phyloP scores from a whole-genome alignment of 2,329 filamentous ascomycete genomes.

The Metarhizium brunneum region DNA sequence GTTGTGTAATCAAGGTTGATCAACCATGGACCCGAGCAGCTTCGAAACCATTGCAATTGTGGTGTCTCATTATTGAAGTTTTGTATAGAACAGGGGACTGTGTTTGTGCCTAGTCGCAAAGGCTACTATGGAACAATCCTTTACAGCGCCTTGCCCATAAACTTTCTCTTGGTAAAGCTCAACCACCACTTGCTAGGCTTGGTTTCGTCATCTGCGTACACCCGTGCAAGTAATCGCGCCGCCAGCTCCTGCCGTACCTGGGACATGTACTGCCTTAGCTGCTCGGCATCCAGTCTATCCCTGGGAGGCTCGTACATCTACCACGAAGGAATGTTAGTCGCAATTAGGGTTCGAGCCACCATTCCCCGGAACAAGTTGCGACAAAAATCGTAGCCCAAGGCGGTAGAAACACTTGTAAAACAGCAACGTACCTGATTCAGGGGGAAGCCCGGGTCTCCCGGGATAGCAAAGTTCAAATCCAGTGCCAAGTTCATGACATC shows the following conservation, averaged over 20 bases:
- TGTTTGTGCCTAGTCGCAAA: background rate
- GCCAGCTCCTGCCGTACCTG: constrained; percentile 93
- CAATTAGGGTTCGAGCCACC: background rate
- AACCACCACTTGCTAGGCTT: constrained; percentile 86
- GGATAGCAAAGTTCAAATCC: constrained; percentile 86
- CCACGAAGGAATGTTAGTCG: background rate
- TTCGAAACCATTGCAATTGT: background rate
- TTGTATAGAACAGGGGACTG: background rate
- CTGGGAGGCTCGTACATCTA: constrained; percentile 82
- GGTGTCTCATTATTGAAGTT: background rate
- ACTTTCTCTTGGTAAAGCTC: constrained; percentile 98
- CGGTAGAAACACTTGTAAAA: background rate
- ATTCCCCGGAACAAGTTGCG: too few species aligned
- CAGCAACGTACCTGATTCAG: constrained; percentile 66
- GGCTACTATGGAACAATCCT: background rate
- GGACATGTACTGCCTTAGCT: constrained; percentile 77
- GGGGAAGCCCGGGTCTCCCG: constrained; percentile 86
- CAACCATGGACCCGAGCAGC: background rate
- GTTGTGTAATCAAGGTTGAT: background rate
- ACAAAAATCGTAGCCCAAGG: background rate
- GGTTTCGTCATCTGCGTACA: constrained; percentile 74
- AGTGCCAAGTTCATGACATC: constrained; percentile 85
- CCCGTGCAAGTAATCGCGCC: constrained; percentile 67
- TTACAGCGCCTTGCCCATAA: constrained; percentile 91
- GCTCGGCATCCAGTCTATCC: constrained; percentile 83